phyloP scores from a whole-genome alignment of 2,329 filamentous ascomycete genomes.

The Ascocoryne sarcoides region DNA sequence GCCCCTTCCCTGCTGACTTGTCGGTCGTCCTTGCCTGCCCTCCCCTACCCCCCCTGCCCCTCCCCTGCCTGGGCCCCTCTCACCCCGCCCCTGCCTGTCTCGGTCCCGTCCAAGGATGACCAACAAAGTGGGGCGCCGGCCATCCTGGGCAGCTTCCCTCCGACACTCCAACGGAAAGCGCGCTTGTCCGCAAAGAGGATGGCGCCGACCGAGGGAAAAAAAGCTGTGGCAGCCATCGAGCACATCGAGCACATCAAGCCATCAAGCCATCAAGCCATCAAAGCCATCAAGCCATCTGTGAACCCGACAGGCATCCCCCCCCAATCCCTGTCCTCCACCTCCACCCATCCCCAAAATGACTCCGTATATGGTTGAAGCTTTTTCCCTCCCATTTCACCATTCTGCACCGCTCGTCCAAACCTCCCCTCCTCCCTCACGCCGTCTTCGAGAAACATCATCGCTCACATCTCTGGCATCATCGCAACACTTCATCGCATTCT shows the following conservation, averaged over 20 bases:
- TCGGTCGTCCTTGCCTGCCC: too few species aligned
- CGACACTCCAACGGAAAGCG: too few species aligned
- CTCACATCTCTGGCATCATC: not conserved
- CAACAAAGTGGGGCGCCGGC: too few species aligned
- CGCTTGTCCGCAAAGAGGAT: not conserved
- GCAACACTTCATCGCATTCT: not conserved
- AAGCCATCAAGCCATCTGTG: too few species aligned
- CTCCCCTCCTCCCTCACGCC: constrained; percentile 1
- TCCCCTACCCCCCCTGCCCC: too few species aligned
- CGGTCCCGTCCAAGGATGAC: too few species aligned
- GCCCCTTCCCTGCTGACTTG: too few species aligned
- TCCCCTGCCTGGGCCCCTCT: not conserved
- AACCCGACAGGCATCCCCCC: constrained; percentile 11
- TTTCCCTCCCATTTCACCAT: constrained; percentile 5
- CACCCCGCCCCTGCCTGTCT: not conserved
- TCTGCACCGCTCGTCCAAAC: not conserved
- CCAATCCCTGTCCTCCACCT: constrained; percentile 8
- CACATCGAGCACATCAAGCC: too few species aligned
- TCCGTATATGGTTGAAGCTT: constrained; percentile 21
- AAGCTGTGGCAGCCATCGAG: not conserved
- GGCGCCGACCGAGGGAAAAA: not conserved
- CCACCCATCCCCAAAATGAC: not conserved
- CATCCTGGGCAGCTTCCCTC: too few species aligned
- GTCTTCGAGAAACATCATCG: not conserved
- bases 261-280: not conserved